Evolutionary conservation across 495 filamentous ascomycete species (phyloP), one percentile per base, ranked within the genome.

Genomic region (Copromyces sp.): DNA sequence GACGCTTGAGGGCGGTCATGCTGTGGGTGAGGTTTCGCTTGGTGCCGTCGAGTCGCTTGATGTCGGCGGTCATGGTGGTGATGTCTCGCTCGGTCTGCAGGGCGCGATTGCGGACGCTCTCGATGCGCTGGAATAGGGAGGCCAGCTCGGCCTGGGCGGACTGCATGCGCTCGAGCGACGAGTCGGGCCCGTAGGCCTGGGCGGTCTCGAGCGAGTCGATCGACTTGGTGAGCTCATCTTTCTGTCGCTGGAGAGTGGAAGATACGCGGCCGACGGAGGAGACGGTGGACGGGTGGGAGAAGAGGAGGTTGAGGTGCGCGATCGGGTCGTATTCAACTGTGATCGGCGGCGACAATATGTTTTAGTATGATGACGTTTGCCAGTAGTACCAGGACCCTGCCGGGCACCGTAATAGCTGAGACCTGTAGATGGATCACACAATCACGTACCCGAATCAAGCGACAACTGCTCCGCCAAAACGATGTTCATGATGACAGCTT

Each of bases 21-120:
- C 94, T 97, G 61, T 95, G 87, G 14, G 96, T 98, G 29, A 99
- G 87, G 82, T 98, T 98, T 80, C 90, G 90, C 84, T 99, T 99
- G 61, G 95, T 97, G 81, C 91, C 91, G 82, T 99, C 95, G 73
- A 99, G 86, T 76, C 95, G 90, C 82, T 99, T 99, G 81, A 99
- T 99, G 78, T 99, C 96, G 71, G 95, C 95, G 68, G 95, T 99
- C 95, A 99, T 99, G 73, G 94, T 93, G 72, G 95, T 97, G 80
- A 99, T 99, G 53, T 94, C 89, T 77, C 93, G 91, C 83, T 99
- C 96, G 12, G 95, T 97, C 85, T 93, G 90, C 76, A 94, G 87
- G 29, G 95, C 95, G 73, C 95, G 88, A 79, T 91, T 91, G 73
- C 96, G 92, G 37, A 99, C 95, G 74, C 88, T 92, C 82, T 98